Conservation (phyloP, 345 rosid genomes). For the Chamaenerion angustifolium region DNA sequence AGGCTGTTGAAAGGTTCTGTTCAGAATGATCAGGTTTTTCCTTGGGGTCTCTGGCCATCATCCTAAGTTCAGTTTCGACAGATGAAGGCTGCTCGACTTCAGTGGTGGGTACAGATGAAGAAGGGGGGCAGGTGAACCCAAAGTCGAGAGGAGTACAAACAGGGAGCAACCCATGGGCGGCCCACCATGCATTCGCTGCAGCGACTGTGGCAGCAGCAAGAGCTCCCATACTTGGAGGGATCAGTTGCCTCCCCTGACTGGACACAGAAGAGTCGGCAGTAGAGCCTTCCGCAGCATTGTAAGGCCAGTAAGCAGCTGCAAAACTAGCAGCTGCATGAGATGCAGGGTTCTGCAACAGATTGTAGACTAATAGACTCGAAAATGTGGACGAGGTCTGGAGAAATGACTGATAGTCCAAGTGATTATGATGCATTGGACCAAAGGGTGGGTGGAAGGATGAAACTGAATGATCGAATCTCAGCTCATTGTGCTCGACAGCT, state of each 20-base stretch:
- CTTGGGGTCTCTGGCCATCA: constrained; percentile 17
- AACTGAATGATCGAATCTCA: constrained; percentile 33
- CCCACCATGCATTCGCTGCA: constrained; percentile 99
- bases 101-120: constrained; percentile 26
- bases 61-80: constrained; percentile 20
- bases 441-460: constrained; percentile 44
- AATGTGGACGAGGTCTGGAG: constrained; percentile 58
- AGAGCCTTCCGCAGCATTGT: constrained; percentile 34
- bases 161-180: constrained; percentile 80
- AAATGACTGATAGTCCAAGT: constrained; percentile 57
- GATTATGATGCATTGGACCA: constrained; percentile 27
- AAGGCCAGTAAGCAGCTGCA: constrained; percentile 74
- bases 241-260: constrained; percentile 27
- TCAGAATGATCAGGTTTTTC: constrained; percentile 30
- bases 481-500: constrained; percentile 28
- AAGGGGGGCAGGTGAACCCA: constrained; percentile 36
- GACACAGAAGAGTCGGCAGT: constrained; percentile 26
- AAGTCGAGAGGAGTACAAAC: constrained; percentile 54
- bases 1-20: neutral
- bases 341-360: constrained; percentile 70
- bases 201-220: constrained; percentile 85
- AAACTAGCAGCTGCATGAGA: constrained; percentile 75
- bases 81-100: constrained; percentile 23
- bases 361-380: constrained; percentile 56
- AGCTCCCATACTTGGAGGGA: constrained; percentile 49